Evolutionary conservation across 31 red algal species (phyloP).

Genomic region (Asparagopsis taxiformis): DNA sequence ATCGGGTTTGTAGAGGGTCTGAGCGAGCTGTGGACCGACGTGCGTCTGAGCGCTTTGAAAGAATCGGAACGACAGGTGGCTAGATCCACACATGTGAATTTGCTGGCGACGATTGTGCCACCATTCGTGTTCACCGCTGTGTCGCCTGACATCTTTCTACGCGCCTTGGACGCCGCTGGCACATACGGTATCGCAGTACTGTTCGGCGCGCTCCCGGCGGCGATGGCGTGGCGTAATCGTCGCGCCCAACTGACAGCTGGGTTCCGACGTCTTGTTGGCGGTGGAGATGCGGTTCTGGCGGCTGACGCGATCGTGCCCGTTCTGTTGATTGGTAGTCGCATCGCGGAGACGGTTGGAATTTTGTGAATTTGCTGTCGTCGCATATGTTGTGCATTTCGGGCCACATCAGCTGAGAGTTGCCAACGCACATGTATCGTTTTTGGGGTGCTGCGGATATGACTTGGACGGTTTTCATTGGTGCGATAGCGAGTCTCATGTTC

Average conservation of each 20-base stretch:
- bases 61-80: neutral
- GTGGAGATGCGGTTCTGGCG: constrained; percentile 26
- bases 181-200: constrained; percentile 57
- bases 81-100: constrained; percentile 2
- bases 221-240: constrained; percentile 68
- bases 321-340: constrained; percentile 14
- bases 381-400: too few relatives aligned
- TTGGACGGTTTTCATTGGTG: too few relatives aligned
- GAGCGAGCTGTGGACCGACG: constrained; percentile 56
- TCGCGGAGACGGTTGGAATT: too few relatives aligned
- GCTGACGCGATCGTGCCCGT: constrained; percentile 1
- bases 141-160: constrained; percentile 44
- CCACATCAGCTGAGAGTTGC: too few relatives aligned
- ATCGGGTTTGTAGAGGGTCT: constrained; percentile 66
- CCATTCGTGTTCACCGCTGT: constrained; percentile 20
- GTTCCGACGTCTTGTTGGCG: neutral
- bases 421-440: too few relatives aligned
- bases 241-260: neutral
- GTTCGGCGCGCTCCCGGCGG: constrained; percentile 62
- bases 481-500: too few relatives aligned
- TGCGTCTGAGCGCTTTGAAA: constrained; percentile 2
- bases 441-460: too few relatives aligned
- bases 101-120: constrained; percentile 43
- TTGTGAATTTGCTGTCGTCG: too few relatives aligned
- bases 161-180: constrained; percentile 50